Evolutionary conservation across 495 filamentous ascomycete species (phyloP), one percentile per base, ranked within the genome.

Genomic region (Penicillium daleae): DNA sequence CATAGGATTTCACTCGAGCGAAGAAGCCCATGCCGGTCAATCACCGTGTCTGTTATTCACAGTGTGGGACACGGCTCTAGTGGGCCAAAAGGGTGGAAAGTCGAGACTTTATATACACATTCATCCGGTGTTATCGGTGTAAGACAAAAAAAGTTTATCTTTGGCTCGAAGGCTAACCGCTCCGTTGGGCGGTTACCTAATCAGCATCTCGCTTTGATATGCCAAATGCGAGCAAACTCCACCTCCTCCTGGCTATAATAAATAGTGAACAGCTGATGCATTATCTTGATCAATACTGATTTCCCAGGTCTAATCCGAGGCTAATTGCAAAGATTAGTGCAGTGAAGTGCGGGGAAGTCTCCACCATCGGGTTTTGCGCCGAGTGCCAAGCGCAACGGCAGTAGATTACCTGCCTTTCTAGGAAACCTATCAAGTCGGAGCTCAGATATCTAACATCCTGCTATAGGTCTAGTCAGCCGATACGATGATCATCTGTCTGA

Each of bases 41-140:
- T 22, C 22, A 52, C 37, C 33, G 17, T 60, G 44, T 48, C 68
- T 67, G 63, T 75, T 21, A 46, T 19, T 59, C 46, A 50, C 46
- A 50, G 15, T n/a, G 46, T 15, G 26, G 46, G 26, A 50, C 46
- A 50, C 46, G 46, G 15, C 46, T 29, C 4, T 10, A 27, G 9
- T 17, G 46, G 24, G 9, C 15, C 26, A 26, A 26, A 29, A 4
- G 22, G 46, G 22, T 13, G 46, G 46, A 50, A 0, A 50, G 4
- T 24, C 6, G 46, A 27, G 22, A 24, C 46, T 50, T 50, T 50
- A 50, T 50, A 50, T 50, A 50, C 46, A 26, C 46, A 26, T 29
- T 12, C 46, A 27, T 29, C 12, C 1, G 24, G 5, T 29, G 46
- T 50, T 50, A 50, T 50, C 46, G 21, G 46, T 2, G 26, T 17